Conservation (phyloP, 768 basidiomycete genomes). For the Guyanaporus albipodus region DNA sequence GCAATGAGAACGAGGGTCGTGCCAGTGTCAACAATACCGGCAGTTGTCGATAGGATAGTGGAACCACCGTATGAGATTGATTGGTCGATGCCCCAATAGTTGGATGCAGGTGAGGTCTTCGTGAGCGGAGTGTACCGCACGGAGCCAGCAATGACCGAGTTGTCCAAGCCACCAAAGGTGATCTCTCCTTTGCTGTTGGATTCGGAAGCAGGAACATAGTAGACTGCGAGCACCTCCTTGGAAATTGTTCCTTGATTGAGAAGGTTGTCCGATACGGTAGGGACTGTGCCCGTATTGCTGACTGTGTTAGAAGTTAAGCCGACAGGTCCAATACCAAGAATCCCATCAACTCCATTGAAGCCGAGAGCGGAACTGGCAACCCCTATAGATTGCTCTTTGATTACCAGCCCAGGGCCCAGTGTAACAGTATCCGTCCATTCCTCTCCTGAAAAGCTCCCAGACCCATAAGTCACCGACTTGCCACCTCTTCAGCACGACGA, state of each 20-base stretch:
- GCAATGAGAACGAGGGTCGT: conserved; percentile 30
- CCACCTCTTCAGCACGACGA: not conserved
- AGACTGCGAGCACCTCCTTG: conserved; percentile 28
- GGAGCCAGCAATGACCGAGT: not conserved
- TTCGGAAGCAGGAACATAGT: conserved; percentile 25
- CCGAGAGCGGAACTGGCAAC: conserved; percentile 20
- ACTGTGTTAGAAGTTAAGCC: conserved; percentile 30
- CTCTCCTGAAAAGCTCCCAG: conserved; percentile 7
- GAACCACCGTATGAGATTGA: conserved; percentile 25
- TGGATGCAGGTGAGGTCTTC: not conserved
- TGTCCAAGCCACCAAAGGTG: not conserved
- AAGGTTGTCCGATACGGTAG: conserved; percentile 36
- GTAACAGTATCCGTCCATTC: conserved; percentile 8
- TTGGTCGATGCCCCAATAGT: conserved; percentile 28
- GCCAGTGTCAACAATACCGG: conserved; percentile 36
- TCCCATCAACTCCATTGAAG: conserved; percentile 34
- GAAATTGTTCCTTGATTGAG: conserved; percentile 26
- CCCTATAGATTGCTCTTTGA: conserved; percentile 33
- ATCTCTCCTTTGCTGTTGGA: not conserved
- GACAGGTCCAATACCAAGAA: conserved; percentile 35
- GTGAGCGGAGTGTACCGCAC: not conserved
- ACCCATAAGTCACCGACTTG: not conserved
- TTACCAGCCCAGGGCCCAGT: not conserved
- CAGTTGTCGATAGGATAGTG: conserved; percentile 22
- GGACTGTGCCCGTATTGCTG: conserved; percentile 11